Evolutionary conservation across 1,284 basidiomycete genomes (phyloP), one percentile per base, ranked within the genome.

Genomic region (Sanghuangporus sanghuang): DNA sequence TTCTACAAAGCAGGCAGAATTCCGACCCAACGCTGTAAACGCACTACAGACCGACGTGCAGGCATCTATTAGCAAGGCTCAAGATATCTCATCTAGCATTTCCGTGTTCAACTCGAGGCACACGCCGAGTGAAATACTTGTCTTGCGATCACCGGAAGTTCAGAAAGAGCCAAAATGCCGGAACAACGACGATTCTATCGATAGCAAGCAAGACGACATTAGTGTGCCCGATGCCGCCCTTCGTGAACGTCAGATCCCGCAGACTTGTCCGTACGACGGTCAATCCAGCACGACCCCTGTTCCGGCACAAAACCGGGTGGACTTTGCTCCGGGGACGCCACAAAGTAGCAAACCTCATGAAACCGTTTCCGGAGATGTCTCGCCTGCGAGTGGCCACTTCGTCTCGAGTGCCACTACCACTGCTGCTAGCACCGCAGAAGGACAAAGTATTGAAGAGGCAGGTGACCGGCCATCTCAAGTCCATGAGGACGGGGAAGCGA

Each of bases 121-220:
- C 18, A 35, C 52, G 18, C 46, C 52, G 36, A 39, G 38, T 8
- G 54, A 59, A 21, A 16, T 53, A 36, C 48, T 50, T 27, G 39
- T 44, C 35, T 36, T 66, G 27, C 39, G 67, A 65, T 11, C 67
- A 64, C 23, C 66, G 68, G 35, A 67, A 52, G 16, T 59, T 61
- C 64, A 61, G 48, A 50, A 58, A 56, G 7, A 52, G 5, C n/a
- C 38, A 14, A 9, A 14, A 6, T 35, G 18, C 32, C 16, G 3
- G 9, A 54, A 38, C 32, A 16, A 27, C n/a, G 53, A n/a, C 4
- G 53, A 36, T 54, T 6, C 53, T 27, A 27, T 27, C 27, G 27
- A 27, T 7, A 38, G 36, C 14, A 36, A 14, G 53, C 32, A 54
- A 36, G 12, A 36, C 35, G 53, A 54, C 32, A 16, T 7, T 6